Evolutionary conservation across 1,284 basidiomycete genomes (phyloP), one percentile per base, ranked within the genome.

Genomic region (Leccinum solheimii): DNA sequence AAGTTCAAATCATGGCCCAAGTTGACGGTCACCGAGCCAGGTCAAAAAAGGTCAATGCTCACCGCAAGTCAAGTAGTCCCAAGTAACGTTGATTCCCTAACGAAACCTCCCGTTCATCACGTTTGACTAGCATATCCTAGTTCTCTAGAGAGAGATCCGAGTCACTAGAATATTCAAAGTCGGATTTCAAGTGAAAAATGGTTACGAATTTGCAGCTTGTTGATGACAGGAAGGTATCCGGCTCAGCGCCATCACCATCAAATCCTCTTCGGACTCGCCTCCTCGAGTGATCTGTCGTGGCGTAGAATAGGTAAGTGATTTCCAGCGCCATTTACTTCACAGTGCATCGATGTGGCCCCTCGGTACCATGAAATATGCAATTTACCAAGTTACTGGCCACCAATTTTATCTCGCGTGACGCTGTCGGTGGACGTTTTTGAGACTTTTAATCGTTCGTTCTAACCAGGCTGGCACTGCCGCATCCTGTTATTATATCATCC

Each of bases 1-100:
- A 58, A 2, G 40, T 68, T 6, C 60, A 60, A 9, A 40, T 51
- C 21, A 50, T 52, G n/a, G 55, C 53, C 2, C 32, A 34, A 11
- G 32, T 23, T 57, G 27, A 60, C 32, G 2, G 59, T 30, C 30
- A 30, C 30, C 53, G 50, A 43, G 32, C 21, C 55, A 56, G 14
- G 0, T 19, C 10, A 58, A 69, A 3, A 36, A 55, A 2, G 21
- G 27, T 21, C 54, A 10, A 7, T 26, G 10, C 40, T 43, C 40
- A 11, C n/a, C 19, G 3, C 19, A 45, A 19, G 11, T 7, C 10
- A 11, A 6, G 43, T 19, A 19, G n/a, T 43, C 10, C 9, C 40
- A 43, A 19, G 10, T 43, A 11, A n/a, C 5, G n/a, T 13, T 21
- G 21, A 48, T 48, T 13, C 11, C 11, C 11, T 3, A 48, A 13